These are phyloP conservation scores for Carex parvula DNA, from an alignment of 176 grass and related monocot genomes.

Conservation along the genomic window DNA sequence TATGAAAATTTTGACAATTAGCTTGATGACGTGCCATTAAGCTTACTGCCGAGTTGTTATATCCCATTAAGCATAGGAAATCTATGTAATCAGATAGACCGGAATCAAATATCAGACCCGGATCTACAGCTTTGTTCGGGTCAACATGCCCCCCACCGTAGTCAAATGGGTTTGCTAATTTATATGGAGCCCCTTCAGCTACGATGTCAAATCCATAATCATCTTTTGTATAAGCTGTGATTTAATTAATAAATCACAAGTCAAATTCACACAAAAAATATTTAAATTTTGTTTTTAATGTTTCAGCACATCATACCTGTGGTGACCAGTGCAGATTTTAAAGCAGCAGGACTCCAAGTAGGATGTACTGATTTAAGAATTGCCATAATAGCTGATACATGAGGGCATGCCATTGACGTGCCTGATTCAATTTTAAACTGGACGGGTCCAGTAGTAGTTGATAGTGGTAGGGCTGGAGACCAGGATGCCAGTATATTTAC, in stretches of 20 bases:
- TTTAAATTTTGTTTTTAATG: not conserved
- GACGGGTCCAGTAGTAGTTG: slow-evolving; percentile 41
- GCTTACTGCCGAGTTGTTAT: slow-evolving; percentile 68
- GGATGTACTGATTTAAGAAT: slow-evolving; percentile 89
- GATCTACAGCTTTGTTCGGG: slow-evolving; percentile 67
- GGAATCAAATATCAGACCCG: slow-evolving; percentile 80
- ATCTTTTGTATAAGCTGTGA: slow-evolving; percentile 50
- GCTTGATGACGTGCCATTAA: slow-evolving; percentile 43
- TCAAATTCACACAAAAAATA: not conserved
- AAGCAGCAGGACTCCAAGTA: slow-evolving; percentile 75
- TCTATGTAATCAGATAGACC: slow-evolving; percentile 48
- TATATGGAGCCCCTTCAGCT: slow-evolving; percentile 70
- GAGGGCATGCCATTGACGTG: slow-evolving; percentile 93
- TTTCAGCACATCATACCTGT: slow-evolving; percentile 31
- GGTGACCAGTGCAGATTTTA: slow-evolving; percentile 92
- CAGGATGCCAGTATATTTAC: slow-evolving; percentile 95
- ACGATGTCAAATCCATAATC: slow-evolving; percentile 61
- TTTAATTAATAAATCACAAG: not conserved
- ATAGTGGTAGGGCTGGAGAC: slow-evolving; percentile 66
- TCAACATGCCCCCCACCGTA: slow-evolving; percentile 86
- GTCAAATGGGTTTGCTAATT: slow-evolving; percentile 71
- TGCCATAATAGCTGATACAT: slow-evolving; percentile 62
- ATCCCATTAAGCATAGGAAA: slow-evolving; percentile 89
- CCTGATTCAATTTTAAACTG: slow-evolving; percentile 89
- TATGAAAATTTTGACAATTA: slow-evolving; percentile 37